phyloP scores from a whole-genome alignment of 371 early-diverging fungal genomes.

The Actinomortierella wolfii region DNA sequence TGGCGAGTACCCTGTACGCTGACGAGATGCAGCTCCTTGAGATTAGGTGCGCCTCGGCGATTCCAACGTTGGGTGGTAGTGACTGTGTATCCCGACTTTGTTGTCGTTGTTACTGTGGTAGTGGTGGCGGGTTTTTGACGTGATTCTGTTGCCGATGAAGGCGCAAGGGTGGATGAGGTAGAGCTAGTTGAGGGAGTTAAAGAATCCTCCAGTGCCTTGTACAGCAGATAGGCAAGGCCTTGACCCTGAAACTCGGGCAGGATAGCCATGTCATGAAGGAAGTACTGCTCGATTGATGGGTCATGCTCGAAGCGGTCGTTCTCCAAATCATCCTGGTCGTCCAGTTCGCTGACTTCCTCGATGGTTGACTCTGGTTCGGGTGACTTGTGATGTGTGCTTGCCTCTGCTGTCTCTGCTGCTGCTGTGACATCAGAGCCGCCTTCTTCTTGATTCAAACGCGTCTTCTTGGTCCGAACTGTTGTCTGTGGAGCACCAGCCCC shows the following conservation, averaged over 20 bases:
- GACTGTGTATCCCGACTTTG: too few species aligned
- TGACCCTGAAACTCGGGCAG: slow-evolving; percentile 32
- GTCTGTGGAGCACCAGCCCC: neutral
- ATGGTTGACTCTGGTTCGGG: too few species aligned
- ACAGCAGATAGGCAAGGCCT: slow-evolving; percentile 26
- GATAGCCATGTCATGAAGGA: slow-evolving; percentile 37
- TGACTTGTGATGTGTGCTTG: too few species aligned
- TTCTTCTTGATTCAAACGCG: slow-evolving; percentile 8
- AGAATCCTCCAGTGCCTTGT: slow-evolving; percentile 37
- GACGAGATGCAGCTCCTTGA: slow-evolving; percentile 38
- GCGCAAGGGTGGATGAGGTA: too few species aligned
- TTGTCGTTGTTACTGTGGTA: too few species aligned
- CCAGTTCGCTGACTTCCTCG: neutral
- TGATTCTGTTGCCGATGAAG: too few species aligned
- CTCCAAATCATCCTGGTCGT: neutral
- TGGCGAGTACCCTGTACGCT: slow-evolving; percentile 34
- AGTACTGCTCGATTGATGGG: slow-evolving; percentile 37
- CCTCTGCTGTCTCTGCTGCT: too few species aligned
- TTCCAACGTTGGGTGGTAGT: too few species aligned
- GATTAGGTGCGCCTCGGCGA: slow-evolving; percentile 27
- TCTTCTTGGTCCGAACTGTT: slow-evolving; percentile 10
- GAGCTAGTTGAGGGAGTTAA: neutral
- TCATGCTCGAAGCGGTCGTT: slow-evolving; percentile 25
- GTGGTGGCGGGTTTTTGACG: too few species aligned
- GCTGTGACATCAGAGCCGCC: neutral